phyloP scores from a whole-genome alignment of 2,329 filamentous ascomycete genomes.

The Fusarium secorum region DNA sequence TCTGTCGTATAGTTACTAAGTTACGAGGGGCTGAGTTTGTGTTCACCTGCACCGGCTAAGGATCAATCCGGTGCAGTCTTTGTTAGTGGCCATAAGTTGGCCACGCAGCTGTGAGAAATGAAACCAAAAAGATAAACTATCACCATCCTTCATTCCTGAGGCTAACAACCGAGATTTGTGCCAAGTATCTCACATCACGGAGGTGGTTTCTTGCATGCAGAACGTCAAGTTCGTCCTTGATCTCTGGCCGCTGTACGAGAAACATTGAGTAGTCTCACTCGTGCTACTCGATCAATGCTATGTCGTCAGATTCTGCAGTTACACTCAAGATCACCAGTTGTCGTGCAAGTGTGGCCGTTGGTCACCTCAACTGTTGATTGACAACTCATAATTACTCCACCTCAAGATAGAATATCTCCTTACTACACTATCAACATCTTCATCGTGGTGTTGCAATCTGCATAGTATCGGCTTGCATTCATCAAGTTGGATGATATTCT shows the following conservation, averaged over 20 bases:
- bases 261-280: neutral
- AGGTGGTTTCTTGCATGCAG: neutral
- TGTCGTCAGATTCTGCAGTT: neutral
- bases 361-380: neutral
- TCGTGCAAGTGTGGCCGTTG: neutral
- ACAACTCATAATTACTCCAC: neutral
- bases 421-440: neutral
- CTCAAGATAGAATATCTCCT: neutral
- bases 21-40: constrained; percentile 14
- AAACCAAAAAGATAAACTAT: neutral
- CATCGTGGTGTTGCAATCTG: neutral
- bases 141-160: constrained; percentile 11
- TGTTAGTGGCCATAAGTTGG: neutral
- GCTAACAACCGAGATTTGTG: neutral
- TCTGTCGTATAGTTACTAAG: constrained; percentile 1
- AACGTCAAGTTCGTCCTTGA: neutral
- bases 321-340: neutral
- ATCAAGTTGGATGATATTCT: neutral
- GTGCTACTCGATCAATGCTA: neutral
- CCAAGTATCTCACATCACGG: neutral
- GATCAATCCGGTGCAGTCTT: constrained; percentile 4
- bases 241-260: neutral
- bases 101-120: neutral
- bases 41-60: neutral
- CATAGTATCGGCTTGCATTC: neutral